Conservation (phyloP, 768 basidiomycete genomes). For the Podaxis pistillaris region DNA sequence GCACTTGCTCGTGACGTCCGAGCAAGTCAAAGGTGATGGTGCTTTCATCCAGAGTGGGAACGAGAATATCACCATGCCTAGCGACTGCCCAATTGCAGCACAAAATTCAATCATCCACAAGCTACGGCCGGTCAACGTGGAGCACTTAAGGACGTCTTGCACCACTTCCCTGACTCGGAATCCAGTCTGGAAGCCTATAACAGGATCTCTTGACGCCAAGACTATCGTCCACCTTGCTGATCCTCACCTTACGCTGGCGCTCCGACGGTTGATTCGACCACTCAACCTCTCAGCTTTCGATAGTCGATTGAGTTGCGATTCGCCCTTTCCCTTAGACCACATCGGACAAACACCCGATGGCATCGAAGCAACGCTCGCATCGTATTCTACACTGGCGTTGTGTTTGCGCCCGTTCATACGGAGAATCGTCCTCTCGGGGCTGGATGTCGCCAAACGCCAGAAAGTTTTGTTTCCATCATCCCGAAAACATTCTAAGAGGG, state of each 20-base stretch:
- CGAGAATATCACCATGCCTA: not conserved
- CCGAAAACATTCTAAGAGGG: constrained; percentile 18
- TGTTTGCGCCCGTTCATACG: constrained; percentile 33
- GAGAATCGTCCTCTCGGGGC: constrained; percentile 33
- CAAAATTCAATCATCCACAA: constrained; percentile 22
- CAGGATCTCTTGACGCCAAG: constrained; percentile 1
- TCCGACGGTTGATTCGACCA: constrained; percentile 21
- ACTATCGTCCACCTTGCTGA: constrained; percentile 29
- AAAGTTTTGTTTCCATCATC: constrained; percentile 18
- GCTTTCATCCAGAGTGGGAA: not conserved
- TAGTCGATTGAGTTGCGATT: constrained; percentile 10
- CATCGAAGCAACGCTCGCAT: constrained; percentile 36
- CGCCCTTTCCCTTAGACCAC: constrained; percentile 26
- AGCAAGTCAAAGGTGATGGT: not conserved
- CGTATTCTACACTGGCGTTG: constrained; percentile 39
- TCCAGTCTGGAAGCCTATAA: not conserved
- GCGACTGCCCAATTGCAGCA: constrained; percentile 25
- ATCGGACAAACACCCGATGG: constrained; percentile 25
- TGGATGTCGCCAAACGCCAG: constrained; percentile 34
- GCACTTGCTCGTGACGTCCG: not conserved
- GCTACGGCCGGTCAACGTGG: constrained; percentile 31
- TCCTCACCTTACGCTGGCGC: constrained; percentile 30
- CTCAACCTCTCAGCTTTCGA: constrained; percentile 9
- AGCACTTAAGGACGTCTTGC: not conserved
- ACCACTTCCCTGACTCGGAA: not conserved